Percentiles rank a stretch among this genome's conserved stretches.
Evolutionary conservation across 331 rosid genomes (phyloP).

Genomic region (Rhamnella rubrinervis): DNA sequence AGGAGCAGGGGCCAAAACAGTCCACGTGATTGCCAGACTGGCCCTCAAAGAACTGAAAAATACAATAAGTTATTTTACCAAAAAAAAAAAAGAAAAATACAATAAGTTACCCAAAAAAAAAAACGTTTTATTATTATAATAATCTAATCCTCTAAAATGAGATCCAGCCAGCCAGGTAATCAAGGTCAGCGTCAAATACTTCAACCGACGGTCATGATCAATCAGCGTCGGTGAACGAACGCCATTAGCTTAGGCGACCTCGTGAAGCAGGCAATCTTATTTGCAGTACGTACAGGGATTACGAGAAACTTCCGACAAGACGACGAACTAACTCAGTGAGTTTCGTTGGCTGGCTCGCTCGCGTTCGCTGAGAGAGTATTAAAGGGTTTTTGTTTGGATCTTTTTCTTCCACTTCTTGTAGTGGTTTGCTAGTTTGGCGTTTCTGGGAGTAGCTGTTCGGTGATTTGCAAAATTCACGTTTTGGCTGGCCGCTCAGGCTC

Average conservation of each 20-base stretch:
- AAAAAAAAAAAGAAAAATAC: no score
- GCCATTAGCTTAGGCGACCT: background rate
- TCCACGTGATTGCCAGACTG: no score
- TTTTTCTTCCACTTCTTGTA: slow-evolving; percentile 1
- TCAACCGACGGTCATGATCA: no score
- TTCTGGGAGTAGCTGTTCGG: background rate
- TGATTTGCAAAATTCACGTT: background rate
- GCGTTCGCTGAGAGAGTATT: background rate
- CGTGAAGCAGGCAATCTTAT: slow-evolving; percentile 13
- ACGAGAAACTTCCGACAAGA: slow-evolving; percentile 37
- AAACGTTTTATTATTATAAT: no score
- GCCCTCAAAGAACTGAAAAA: no score
- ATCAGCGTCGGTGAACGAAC: background rate
- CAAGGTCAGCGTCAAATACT: no score
- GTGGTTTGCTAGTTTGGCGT: background rate
- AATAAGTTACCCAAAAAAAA: no score
- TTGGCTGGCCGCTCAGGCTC: background rate
- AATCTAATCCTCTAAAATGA: no score
- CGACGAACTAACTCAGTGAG: slow-evolving; percentile 35
- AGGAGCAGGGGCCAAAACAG: no score
- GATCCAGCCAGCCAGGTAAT: no score
- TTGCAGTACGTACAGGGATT: background rate
- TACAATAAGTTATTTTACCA: no score
- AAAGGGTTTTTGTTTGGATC: background rate
- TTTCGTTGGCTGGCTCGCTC: background rate